phyloP scores from a whole-genome alignment of 2,329 filamentous ascomycete genomes.

The Aspergillus pseudoterreus region DNA sequence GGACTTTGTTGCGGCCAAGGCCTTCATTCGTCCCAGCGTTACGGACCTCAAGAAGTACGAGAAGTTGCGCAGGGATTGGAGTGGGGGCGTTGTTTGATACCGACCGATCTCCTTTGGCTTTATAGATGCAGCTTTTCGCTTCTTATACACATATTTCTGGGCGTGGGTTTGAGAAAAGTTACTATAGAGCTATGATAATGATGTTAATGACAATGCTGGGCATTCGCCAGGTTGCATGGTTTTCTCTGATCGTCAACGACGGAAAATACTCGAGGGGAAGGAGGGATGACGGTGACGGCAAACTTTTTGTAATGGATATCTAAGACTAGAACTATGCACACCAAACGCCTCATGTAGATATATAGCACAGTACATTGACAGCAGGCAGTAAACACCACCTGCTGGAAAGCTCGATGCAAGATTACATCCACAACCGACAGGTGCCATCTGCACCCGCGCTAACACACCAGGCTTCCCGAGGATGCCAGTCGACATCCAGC shows the following conservation, averaged over 20 bases:
- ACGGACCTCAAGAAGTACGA: constrained; percentile 57
- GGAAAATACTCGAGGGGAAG: not conserved
- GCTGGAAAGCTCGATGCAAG: constrained; percentile 4
- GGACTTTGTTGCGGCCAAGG: constrained; percentile 40
- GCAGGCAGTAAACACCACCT: constrained; percentile 9
- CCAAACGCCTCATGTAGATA: constrained; percentile 21
- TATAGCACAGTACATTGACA: constrained; percentile 15
- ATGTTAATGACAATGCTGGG: not conserved
- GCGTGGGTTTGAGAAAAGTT: not conserved
- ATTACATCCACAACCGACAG: constrained; percentile 78
- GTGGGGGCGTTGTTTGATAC: constrained; percentile 30
- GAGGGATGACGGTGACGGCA: not conserved
- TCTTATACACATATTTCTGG: constrained; percentile 1
- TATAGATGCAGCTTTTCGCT: not conserved
- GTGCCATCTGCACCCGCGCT: constrained; percentile 93
- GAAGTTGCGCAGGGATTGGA: constrained; percentile 49
- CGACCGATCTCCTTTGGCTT: constrained; percentile 2
- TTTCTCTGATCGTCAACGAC: not conserved
- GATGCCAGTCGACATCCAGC: constrained; percentile 94
- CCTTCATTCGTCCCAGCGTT: constrained; percentile 48
- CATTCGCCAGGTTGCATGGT: not conserved
- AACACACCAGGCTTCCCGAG: constrained; percentile 86
- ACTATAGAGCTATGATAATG: not conserved
- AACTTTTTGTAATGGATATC: constrained; percentile 31
- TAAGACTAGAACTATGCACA: constrained; percentile 22